Evolutionary conservation across 345 rosid species (phyloP), one percentile per base, ranked within the genome.

Genomic region (Ceriops zippeliana): DNA sequence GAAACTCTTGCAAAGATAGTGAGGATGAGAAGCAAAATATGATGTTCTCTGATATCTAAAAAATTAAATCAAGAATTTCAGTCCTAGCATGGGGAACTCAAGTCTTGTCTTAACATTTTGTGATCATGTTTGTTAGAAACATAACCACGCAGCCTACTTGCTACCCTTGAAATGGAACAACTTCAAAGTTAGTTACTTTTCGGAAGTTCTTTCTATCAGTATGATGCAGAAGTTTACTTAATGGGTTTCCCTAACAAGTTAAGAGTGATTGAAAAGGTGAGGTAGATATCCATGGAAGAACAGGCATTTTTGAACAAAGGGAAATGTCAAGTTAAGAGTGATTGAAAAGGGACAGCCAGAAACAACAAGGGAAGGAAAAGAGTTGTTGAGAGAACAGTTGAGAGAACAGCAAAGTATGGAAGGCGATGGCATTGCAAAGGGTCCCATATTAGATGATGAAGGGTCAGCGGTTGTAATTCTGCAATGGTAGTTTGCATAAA

Each of bases 11-110:
- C 95, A 46, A 90, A 87, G 74, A 74, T 90, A 46, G 98, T 91
- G 68, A 86, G 95, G 80, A 87, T 89, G 97, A 85, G 96, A 75
- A 89, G 93, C 84, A 90, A 93, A 82, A 83, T 89, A 69, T 90
- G 79, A 86, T 37, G 28, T 42, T 42, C 49, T 42, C 49, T 42
- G 49, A 13, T 19, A 13, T 13, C 19, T 42, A 3, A 42, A 42
- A 42, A 13, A 42, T 13, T 42, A 13, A 42, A 13, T 13, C 15
- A 42, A 11, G 5, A 42, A 15, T 42, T 15, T 15, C 16, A 11
- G 49, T 42, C 16, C 17, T 13, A 13, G 19, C 0, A 11, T 1
- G 38, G 46, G 62, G 66, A 76, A 70, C 72, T 70, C 70, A 76
- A 76, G 77, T 76, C 80, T 76, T 78, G 79, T 68, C 79, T 28